These are phyloP conservation scores for Mycena leptocephala DNA, from an alignment of 768 basidiomycete species.

Conservation along the genomic window DNA sequence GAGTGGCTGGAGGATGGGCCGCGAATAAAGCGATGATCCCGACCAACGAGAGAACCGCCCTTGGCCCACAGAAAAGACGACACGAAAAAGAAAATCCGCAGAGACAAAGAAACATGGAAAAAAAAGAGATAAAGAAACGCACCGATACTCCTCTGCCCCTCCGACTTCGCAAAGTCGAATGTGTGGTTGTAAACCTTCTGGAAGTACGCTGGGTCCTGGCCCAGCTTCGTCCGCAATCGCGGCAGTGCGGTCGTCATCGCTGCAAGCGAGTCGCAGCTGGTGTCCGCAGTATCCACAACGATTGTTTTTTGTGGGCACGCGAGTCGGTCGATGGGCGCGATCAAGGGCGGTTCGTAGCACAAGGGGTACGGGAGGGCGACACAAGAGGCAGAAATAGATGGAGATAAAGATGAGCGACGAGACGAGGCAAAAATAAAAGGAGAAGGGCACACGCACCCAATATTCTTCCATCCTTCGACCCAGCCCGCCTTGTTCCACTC, in stretches of 20 bases:
- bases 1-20: too few relatives aligned
- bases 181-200: slow-evolving; percentile 84
- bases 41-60: not conserved
- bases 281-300: too few relatives aligned
- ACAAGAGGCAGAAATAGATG: too few relatives aligned
- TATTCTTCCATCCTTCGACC: slow-evolving; percentile 85
- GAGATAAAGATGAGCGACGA: not conserved
- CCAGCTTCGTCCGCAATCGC: slow-evolving; percentile 72
- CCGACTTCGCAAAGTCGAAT: slow-evolving; percentile 83
- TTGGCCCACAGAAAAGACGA: not conserved
- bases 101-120: not conserved
- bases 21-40: too few relatives aligned
- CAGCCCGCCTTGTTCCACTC: slow-evolving; percentile 82
- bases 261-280: slow-evolving; percentile 77
- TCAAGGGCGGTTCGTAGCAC: not conserved
- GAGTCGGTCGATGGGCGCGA: not conserved
- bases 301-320: not conserved
- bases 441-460: slow-evolving; percentile 66
- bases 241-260: slow-evolving; percentile 73
- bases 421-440: not conserved
- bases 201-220: slow-evolving; percentile 80
- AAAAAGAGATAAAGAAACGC: slow-evolving; percentile 1
- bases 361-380: not conserved
- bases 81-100: not conserved
- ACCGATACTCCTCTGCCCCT: slow-evolving; percentile 84